Evolutionary conservation across 148 eudicot genomes (phyloP).

Genomic region (Rhododendron griersonianum): DNA sequence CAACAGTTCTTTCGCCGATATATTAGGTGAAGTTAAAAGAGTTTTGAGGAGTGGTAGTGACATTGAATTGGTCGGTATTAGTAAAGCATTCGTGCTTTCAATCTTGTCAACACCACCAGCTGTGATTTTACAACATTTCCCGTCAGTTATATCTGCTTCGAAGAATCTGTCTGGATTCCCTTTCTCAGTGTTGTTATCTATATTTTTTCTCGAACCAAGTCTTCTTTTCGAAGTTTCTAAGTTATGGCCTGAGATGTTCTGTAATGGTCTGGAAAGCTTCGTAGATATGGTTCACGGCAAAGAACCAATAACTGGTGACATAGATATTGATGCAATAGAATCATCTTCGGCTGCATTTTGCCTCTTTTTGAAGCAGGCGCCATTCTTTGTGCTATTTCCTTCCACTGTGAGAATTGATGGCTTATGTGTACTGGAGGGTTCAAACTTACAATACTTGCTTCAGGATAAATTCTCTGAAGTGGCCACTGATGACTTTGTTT

Average conservation of each 20-base stretch:
- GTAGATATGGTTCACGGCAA: constrained; percentile 13
- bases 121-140: constrained; percentile 54
- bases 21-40: constrained; percentile 49
- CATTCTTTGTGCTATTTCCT: constrained; percentile 68
- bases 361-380: constrained; percentile 53
- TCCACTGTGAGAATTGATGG: constrained; percentile 33
- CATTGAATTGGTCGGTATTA: constrained; percentile 34
- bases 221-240: constrained; percentile 33
- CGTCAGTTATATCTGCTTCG: constrained; percentile 53
- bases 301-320: constrained; percentile 5
- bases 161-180: constrained; percentile 49
- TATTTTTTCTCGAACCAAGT: constrained; percentile 57
- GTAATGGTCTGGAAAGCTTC: constrained; percentile 42
- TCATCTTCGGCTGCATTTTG: constrained; percentile 55
- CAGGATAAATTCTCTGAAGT: constrained; percentile 44
- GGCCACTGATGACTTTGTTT: constrained; percentile 41
- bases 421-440: constrained; percentile 22
- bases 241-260: constrained; percentile 59
- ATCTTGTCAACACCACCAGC: constrained; percentile 50
- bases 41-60: constrained; percentile 35
- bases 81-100: constrained; percentile 55
- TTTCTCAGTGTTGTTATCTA: constrained; percentile 35
- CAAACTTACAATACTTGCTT: constrained; percentile 49
- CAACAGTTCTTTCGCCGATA: constrained; percentile 35
- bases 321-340: constrained; percentile 25